Conservation (phyloP, 2,329 filamentous ascomycete genomes). For the Xylaria polymorpha region DNA sequence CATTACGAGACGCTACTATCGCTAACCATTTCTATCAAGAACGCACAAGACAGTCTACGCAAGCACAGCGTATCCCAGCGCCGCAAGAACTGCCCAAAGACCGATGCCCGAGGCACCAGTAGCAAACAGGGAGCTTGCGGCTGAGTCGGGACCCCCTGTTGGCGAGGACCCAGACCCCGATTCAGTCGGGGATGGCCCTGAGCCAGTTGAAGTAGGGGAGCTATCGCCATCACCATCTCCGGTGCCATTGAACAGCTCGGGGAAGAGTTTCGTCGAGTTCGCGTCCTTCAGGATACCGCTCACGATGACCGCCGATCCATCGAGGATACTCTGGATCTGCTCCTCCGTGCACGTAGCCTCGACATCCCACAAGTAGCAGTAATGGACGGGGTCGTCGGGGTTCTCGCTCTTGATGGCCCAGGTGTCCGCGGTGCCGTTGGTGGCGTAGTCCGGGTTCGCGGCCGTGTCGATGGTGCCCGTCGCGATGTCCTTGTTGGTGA, state of each 20-base stretch:
- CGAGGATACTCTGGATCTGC: constrained; percentile 53
- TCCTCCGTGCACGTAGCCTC: constrained; percentile 63
- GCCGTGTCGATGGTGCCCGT: constrained; percentile 63
- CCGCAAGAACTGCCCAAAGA: constrained; percentile 12
- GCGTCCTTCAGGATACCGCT: constrained; percentile 48
- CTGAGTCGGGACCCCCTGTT: constrained; percentile 21
- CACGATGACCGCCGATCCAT: constrained; percentile 53
- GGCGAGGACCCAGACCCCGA: constrained; percentile 23
- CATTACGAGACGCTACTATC: constrained; percentile 10
- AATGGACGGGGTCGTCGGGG: constrained; percentile 60
- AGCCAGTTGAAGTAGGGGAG: constrained; percentile 15
- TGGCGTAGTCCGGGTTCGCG: constrained; percentile 55
- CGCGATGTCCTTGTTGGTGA: constrained; percentile 62
- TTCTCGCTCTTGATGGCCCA: constrained; percentile 62
- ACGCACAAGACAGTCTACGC: constrained; percentile 3
- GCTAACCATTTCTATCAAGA: not conserved
- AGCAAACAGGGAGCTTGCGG: constrained; percentile 21
- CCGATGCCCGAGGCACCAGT: constrained; percentile 5
- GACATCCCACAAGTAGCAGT: constrained; percentile 70
- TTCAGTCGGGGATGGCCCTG: constrained; percentile 27
- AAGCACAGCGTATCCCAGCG: constrained; percentile 16
- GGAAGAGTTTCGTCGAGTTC: constrained; percentile 48
- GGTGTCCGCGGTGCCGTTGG: constrained; percentile 47
- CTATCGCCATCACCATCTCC: not conserved
- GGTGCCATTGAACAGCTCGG: constrained; percentile 41